A percentile compares a stretch with the other conserved stretches of the same genome.
These are phyloP conservation scores for Chaetomium cochliodes DNA, from an alignment of 495 filamentous ascomycete species.

Conservation along the genomic window DNA sequence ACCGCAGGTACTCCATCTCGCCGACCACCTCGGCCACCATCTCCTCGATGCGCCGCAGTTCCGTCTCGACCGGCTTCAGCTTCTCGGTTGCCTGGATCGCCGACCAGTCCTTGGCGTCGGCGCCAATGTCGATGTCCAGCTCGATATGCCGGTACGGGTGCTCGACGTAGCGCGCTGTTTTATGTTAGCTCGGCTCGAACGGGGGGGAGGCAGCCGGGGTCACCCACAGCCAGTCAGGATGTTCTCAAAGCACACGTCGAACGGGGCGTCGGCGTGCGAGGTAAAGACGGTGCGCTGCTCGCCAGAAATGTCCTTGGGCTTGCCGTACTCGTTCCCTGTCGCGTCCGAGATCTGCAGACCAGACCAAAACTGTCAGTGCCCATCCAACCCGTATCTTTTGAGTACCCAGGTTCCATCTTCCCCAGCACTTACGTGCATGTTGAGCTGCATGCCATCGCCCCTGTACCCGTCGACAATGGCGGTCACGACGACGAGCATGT, in stretches of 20 bases:
- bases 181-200: constrained; percentile 19
- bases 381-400: background rate
- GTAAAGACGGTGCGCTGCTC: constrained; percentile 94
- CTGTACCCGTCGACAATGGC: constrained; percentile 78
- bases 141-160: constrained; percentile 78
- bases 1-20: constrained; percentile 90
- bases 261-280: constrained; percentile 87
- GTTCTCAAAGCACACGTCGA: constrained; percentile 98
- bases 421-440: constrained; percentile 79
- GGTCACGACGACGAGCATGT: constrained; percentile 98
- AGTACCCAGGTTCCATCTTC: background rate
- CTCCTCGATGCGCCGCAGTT: constrained; percentile 90
- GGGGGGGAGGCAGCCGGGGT: background rate
- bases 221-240: constrained; percentile 62
- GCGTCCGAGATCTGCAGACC: constrained; percentile 79
- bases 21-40: constrained; percentile 74
- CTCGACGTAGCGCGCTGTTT: constrained; percentile 40
- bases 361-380: background rate
- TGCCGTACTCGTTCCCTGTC: constrained; percentile 91
- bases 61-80: constrained; percentile 94
- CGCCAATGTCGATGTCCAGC: constrained; percentile 97
- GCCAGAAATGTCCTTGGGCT: constrained; percentile 84
- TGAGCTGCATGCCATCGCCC: constrained; percentile 90
- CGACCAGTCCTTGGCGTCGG: constrained; percentile 97
- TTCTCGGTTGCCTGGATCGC: constrained; percentile 96